Evolutionary conservation across 352 stramenopile species (phyloP), one percentile per base, ranked within the genome.

Genomic region (Phytopythium ostracodes): DNA sequence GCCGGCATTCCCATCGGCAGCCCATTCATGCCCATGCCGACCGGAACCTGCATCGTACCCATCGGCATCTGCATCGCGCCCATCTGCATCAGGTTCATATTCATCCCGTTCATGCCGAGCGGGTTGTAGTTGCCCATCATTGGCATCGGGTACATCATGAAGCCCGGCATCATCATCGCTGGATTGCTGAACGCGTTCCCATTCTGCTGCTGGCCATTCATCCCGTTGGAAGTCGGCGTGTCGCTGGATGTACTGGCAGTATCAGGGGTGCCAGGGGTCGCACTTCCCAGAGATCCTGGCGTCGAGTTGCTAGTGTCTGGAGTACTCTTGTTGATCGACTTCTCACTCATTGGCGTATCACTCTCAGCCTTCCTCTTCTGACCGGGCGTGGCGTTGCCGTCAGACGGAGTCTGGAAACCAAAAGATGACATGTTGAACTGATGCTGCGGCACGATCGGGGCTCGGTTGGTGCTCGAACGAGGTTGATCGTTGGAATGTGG

Each of bases 101-200:
- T 52, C 25, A 52, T 43, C 18, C 43, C 46, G 56, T 67, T 54
- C 56, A 62, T 62, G 43, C 56, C 31, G 18, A 53, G 24, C 52
- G 64, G 65, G 67, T 80, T 57, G 29, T 73, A 84, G 57, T 79
- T 84, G 56, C 76, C 76, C 79, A 92, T 89, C 81, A 92, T 91
- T 31, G 73, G 78, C 72, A 84, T 81, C 53, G 79, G 68, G 58
- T 91, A 92, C 83, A 92, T 90, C 75, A 94, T 87, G 58, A 94
- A 92, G 33, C 82, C 79, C 25, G 86, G 86, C 70, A 91, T 82
- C 79, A 90, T 87, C 81, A 92, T 90, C 61, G 71, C 72, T 55
- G 69, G 75, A 7, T 65, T 35, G 11, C 62, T 61, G 42, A 76
- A 71, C 33, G 29, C 58, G 20, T 64, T 70, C n/a, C n/a, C 44